A percentile compares a stretch with the other conserved stretches of the same genome.
Evolutionary conservation across 2,329 filamentous ascomycete genomes (phyloP).

Genomic region (Didymella keratinophila): DNA sequence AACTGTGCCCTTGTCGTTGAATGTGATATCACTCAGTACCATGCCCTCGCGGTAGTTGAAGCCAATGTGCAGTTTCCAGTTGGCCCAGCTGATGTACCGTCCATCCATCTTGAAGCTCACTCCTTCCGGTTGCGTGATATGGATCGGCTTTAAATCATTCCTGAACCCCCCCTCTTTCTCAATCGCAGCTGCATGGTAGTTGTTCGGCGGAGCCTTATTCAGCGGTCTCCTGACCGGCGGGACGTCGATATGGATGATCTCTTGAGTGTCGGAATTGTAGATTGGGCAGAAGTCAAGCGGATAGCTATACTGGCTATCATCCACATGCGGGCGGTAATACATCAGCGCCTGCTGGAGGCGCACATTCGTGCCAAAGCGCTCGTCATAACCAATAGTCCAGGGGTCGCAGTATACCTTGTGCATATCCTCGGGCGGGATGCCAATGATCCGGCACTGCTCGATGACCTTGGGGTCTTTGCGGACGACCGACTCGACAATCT

Average conservation of each 20-base stretch:
- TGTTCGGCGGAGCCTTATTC: slow-evolving; percentile 74
- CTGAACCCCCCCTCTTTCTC: slow-evolving; percentile 78
- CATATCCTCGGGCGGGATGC: slow-evolving; percentile 84
- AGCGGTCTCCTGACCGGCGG: slow-evolving; percentile 79
- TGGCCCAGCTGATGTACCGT: slow-evolving; percentile 83
- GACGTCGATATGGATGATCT: slow-evolving; percentile 84
- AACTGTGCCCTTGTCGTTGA: slow-evolving; percentile 79
- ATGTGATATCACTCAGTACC: slow-evolving; percentile 88
- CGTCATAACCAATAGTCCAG: slow-evolving; percentile 95
- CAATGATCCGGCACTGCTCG: slow-evolving; percentile 84
- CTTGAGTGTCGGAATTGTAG: slow-evolving; percentile 79
- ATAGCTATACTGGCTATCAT: slow-evolving; percentile 90
- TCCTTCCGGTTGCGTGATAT: slow-evolving; percentile 87
- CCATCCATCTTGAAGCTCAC: slow-evolving; percentile 84
- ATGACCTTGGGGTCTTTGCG: slow-evolving; percentile 85
- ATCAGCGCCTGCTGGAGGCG: slow-evolving; percentile 91
- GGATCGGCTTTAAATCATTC: slow-evolving; percentile 81
- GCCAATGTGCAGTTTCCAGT: slow-evolving; percentile 90
- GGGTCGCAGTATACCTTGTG: slow-evolving; percentile 95
- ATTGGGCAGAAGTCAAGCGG: slow-evolving; percentile 95
- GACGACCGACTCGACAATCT: slow-evolving; percentile 77
- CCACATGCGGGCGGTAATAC: slow-evolving; percentile 88
- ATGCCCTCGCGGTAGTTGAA: slow-evolving; percentile 96
- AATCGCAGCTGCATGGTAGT: slow-evolving; percentile 79
- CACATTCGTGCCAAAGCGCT: slow-evolving; percentile 79